A percentile compares a stretch with the other conserved stretches of the same genome.
phyloP scores from a whole-genome alignment of 495 filamentous ascomycete species.

The Penicillium bovifimosum region DNA sequence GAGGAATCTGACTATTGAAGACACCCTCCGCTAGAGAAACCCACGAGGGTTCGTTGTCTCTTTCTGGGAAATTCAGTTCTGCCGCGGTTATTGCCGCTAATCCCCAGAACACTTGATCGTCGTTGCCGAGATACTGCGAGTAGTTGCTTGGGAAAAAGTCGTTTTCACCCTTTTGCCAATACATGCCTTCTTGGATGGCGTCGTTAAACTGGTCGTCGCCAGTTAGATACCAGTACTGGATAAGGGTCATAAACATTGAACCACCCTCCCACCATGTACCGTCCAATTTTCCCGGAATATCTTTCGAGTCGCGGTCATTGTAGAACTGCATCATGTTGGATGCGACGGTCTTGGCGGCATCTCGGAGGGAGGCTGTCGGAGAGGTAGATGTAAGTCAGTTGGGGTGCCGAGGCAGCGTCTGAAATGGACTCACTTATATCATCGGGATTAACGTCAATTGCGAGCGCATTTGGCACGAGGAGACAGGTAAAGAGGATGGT shows the following conservation, averaged over 20 bases:
- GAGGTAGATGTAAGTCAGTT: too few species aligned
- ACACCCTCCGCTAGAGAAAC: constrained; percentile 48
- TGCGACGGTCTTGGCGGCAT: constrained; percentile 53
- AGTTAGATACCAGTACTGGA: constrained; percentile 72
- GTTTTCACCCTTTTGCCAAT: constrained; percentile 56
- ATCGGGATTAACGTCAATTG: too few species aligned
- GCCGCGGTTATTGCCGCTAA: constrained; percentile 63
- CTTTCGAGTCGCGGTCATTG: constrained; percentile 51
- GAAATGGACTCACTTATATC: too few species aligned
- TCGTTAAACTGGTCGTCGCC: constrained; percentile 64
- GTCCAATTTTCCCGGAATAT: constrained; percentile 55
- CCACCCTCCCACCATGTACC: constrained; percentile 68
- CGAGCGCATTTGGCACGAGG: too few species aligned
- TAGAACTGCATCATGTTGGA: constrained; percentile 60
- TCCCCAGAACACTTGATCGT: constrained; percentile 75
- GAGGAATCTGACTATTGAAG: constrained; percentile 56
- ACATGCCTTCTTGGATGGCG: constrained; percentile 51
- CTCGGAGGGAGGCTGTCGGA: constrained; percentile 42
- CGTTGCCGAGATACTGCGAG: constrained; percentile 50
- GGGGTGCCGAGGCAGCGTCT: too few species aligned
- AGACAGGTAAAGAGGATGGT: too few species aligned
- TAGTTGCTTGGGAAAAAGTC: constrained; percentile 57
- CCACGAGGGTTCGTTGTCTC: constrained; percentile 52
- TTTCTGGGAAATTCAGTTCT: constrained; percentile 64
- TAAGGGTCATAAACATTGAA: constrained; percentile 61